Evolutionary conservation across 2,329 filamentous ascomycete species (phyloP).

Genomic region (Fusarium secorum): DNA sequence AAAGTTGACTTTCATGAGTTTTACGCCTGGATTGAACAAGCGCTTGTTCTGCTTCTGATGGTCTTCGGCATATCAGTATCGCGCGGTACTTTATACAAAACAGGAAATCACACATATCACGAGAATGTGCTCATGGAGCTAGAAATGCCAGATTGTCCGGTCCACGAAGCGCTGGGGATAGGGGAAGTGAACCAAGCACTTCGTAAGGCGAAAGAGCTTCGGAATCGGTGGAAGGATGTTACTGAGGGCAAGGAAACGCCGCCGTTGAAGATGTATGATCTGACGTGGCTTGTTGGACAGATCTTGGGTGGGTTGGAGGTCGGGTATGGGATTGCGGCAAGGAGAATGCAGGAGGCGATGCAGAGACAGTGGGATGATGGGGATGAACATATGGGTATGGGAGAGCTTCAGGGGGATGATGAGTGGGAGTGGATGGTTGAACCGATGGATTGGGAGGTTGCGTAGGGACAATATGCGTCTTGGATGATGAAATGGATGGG

Average conservation of each 20-base stretch:
- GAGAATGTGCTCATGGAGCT: slow-evolving; percentile 73
- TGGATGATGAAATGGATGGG: background rate
- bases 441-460: slow-evolving; percentile 50
- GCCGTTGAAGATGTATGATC: slow-evolving; percentile 65
- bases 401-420: slow-evolving; percentile 27
- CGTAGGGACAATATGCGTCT: background rate
- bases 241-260: slow-evolving; percentile 55
- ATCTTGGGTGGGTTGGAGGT: slow-evolving; percentile 67
- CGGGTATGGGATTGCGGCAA: slow-evolving; percentile 61
- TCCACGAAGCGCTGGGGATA: slow-evolving; percentile 63
- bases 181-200: slow-evolving; percentile 66
- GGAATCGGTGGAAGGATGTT: slow-evolving; percentile 77
- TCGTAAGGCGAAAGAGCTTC: slow-evolving; percentile 71
- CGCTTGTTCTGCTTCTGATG: slow-evolving; percentile 70
- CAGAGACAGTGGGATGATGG: slow-evolving; percentile 48
- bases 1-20: slow-evolving; percentile 82
- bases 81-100: slow-evolving; percentile 18
- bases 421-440: slow-evolving; percentile 54
- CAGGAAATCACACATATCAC: slow-evolving; percentile 65
- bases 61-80: slow-evolving; percentile 67
- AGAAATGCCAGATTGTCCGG: slow-evolving; percentile 63
- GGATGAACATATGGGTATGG: slow-evolving; percentile 26
- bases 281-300: slow-evolving; percentile 64
- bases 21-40: slow-evolving; percentile 76
- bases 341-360: slow-evolving; percentile 51